These are phyloP conservation scores for Phaffia rhodozyma DNA, from an alignment of 1,284 basidiomycete genomes.

Conservation along the genomic window DNA sequence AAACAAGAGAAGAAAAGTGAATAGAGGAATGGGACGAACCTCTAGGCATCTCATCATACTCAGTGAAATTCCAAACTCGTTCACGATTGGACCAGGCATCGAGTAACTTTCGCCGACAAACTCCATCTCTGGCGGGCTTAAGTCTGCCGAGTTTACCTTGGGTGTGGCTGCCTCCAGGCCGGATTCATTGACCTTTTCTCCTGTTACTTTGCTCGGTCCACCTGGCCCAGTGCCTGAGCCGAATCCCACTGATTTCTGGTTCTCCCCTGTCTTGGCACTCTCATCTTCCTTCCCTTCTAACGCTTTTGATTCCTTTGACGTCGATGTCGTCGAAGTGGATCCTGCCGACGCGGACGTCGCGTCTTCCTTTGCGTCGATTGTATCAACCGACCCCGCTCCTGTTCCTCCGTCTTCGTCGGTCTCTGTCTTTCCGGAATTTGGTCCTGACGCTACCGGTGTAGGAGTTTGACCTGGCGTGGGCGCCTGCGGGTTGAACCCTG, in stretches of 20 bases:
- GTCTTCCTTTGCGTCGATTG: background rate
- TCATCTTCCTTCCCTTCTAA: no score
- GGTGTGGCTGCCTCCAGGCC: background rate
- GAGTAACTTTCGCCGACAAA: background rate
- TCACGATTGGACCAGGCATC: slow-evolving; percentile 5
- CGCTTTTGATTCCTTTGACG: no score
- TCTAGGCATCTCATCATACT: slow-evolving; percentile 15
- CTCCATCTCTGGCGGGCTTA: background rate
- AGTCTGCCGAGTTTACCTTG: no score
- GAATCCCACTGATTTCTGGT: no score
- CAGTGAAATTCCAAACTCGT: slow-evolving; percentile 9
- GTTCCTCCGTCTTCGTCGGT: background rate
- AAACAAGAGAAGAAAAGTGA: background rate
- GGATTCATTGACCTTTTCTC: background rate
- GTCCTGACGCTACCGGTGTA: background rate
- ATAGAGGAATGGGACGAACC: background rate
- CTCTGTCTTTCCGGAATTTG: background rate
- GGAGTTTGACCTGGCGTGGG: slow-evolving; percentile 17
- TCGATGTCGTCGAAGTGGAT: background rate
- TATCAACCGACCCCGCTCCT: background rate
- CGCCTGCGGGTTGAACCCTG: slow-evolving; percentile 2
- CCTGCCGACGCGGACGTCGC: background rate
- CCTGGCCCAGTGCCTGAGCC: background rate
- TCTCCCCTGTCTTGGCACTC: no score
- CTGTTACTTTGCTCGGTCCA: background rate